Base-by-base conservation (phyloP, 176 grass and related monocot genomes). In the Phoenix roebelenii region DNA sequence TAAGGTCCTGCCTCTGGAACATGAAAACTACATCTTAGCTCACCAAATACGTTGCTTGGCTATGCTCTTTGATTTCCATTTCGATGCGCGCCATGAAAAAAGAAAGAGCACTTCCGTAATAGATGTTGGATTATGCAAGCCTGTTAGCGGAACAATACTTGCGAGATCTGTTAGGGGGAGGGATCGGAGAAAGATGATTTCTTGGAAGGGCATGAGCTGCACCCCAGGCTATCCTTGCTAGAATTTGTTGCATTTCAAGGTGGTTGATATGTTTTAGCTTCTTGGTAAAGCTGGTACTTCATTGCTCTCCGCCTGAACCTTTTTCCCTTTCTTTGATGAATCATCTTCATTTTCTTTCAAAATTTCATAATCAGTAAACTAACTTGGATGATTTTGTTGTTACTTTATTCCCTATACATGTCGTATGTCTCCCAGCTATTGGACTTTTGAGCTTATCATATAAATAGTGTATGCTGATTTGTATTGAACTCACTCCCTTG, bases 21-120 rank as follows among this genome's bases (percentile, higher is more conserved):
- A 58, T 48, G 93, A 91, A 67, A 78, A 88, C 54, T 83, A 85
- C 57, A 66, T 88, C 60, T 64, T 98, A 48, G 69, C 76, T 44
- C 84, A 97, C 77, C 93, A 92, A 82, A 60, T 97, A 77, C 49
- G 75, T 52, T 97, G 78, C 76, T 55, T 97, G 24, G 76, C 75
- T 59, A 85, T 97, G 87, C 67, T 97, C 51, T 85, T 88, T 60
- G 93, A 97, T 80, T 83, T 88, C 54, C 77, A 97, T 83, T 91
- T 83, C 76, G 86, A 76, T 16, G 75, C 59, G 35, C 63, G 66
- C 51, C 53, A 83, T 0, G 81, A 80, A 52, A 85, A 85, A 79
- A 88, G 73, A 52, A 98, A 85, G 83, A 78, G 78, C 49, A 84
- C 81, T 75, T 82, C 84, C 15, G 78, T 98, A 56, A 87, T 98